Evolutionary conservation across 1,284 basidiomycete species (phyloP), one percentile per base, ranked within the genome.

Genomic region (Stygiomarasmius scandens): DNA sequence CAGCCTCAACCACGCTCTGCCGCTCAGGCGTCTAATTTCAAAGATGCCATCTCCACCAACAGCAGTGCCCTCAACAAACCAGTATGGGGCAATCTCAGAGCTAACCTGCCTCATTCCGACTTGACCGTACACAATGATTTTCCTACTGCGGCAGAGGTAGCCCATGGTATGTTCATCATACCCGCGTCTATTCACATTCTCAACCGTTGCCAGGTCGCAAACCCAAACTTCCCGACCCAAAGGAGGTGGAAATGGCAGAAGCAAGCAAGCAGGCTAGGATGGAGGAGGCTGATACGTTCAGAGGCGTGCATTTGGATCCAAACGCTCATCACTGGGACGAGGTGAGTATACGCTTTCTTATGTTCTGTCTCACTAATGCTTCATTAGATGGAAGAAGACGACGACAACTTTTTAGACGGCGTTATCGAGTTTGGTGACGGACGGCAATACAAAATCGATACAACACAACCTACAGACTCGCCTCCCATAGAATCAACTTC

Each of bases 291-390:
- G 95, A 96, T 72, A 90, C 93, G 1, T 98, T 98, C 72, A 84
- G 93, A 45, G 93, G 93, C 0, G 87, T 93, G 1, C 95, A 96
- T 73, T 76, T 97, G 48, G 88, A 96, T 74, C 92, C 94, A 47
- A 95, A 95, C 67, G 87, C 91, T 3, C 92, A 95, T 69, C 93
- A 96, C 69, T 98, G 95, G 95, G 95, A 97, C 66, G 93, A 95
- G 81, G 94, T 96, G 59, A 66, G 90, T 80, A 24, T 48, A 44
- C 41, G 55, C 6, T 53, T 29, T 49, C n/a, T 48, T 47, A 52
- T 56, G 36, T 32, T 55, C 20, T n/a, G n/a, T n/a, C n/a, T n/a
- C n/a, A n/a, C n/a, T n/a, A n/a, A n/a, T n/a, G n/a, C n/a, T 32
- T 52, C 38, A 54, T 61, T 64, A 91, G 86, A 88, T 91, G 83